Conservation (phyloP, 2,329 filamentous ascomycete genomes). For the Cladorrhinum sp. region DNA sequence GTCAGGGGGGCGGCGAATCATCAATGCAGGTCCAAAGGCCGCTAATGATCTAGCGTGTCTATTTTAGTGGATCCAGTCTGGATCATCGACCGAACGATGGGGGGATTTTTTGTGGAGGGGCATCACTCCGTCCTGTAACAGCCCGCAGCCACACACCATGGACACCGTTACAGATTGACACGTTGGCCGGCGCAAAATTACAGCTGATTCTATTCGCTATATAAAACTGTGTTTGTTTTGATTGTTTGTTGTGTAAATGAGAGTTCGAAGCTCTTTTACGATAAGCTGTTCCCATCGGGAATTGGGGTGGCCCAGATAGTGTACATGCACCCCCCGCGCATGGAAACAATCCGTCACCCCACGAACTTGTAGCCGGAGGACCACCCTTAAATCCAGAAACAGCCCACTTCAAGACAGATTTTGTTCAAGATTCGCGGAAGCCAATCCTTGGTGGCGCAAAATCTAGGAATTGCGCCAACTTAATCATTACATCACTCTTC, state of each 20-base stretch:
- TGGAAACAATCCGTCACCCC: background rate
- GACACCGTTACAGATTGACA: background rate
- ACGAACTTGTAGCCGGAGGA: background rate
- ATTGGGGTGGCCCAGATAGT: background rate
- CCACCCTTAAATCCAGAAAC: background rate
- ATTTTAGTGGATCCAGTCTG: conserved; percentile 3
- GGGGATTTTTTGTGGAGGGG: background rate
- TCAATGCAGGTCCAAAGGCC: background rate
- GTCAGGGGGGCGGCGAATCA: conserved; percentile 24
- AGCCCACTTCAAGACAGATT: background rate
- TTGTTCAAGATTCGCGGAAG: background rate
- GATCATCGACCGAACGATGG: conserved; percentile 7
- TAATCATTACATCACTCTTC: background rate
- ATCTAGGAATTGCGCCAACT: background rate
- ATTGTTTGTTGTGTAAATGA: background rate
- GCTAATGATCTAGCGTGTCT: conserved; percentile 16
- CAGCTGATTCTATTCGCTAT: background rate
- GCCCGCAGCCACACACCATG: background rate
- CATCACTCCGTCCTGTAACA: conserved; percentile 3
- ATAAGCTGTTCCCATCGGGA: conserved; percentile 2
- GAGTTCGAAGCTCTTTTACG: background rate
- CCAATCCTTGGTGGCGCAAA: background rate
- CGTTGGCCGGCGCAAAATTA: background rate
- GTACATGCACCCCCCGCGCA: conserved; percentile 1
- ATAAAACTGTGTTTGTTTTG: background rate